Evolutionary conservation across 129 eudicot genomes (phyloP), one percentile per base, ranked within the genome.

Genomic region (Tagetes patula): DNA sequence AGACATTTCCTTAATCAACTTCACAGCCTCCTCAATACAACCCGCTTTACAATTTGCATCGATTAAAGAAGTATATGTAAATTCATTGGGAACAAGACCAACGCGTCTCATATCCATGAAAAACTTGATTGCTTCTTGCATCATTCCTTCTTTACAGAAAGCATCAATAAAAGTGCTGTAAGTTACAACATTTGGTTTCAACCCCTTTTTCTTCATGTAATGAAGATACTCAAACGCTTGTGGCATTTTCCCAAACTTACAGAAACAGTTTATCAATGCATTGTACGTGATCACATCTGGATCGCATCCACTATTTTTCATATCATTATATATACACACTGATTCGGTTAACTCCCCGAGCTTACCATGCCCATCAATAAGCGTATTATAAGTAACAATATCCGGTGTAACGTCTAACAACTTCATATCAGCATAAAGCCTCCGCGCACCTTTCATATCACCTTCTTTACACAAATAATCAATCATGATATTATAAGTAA

Each of bases 161-260:
- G 96, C 91, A 79, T 93, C 98, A 55, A 93, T 77, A 70, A 89
- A 87, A 27, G 96, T 89, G 81, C 95, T 89, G 72, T 93, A 93
- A 49, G 98, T 93, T 69, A 89, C 92, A 68, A 87, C 96, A 64
- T 89, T 89, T 1, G 96, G 98, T 79, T 80, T 81, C 74, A 89
- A 65, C 37, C 86, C 89, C 2, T 60, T 74, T 78, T 78, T 85
- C 84, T 83, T 93, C 96, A 93, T 87, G 76, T 69, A 69, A 71
- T 54, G 86, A 46, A 89, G 85, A 87, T 80, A 89, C 65, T 75
- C 83, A 68, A 89, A 89, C 7, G 98, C 92, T 68, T 32, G 27
- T 13, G 96, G 86, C 90, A 93, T 75, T 70, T 79, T 87, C 39
- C 85, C 92, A 43, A 66, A 89, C 80, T 87, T 89, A 79, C 95